These are phyloP conservation scores for Medicago truncatula DNA, from an alignment of 306 rosid species.

Conservation along the genomic window DNA sequence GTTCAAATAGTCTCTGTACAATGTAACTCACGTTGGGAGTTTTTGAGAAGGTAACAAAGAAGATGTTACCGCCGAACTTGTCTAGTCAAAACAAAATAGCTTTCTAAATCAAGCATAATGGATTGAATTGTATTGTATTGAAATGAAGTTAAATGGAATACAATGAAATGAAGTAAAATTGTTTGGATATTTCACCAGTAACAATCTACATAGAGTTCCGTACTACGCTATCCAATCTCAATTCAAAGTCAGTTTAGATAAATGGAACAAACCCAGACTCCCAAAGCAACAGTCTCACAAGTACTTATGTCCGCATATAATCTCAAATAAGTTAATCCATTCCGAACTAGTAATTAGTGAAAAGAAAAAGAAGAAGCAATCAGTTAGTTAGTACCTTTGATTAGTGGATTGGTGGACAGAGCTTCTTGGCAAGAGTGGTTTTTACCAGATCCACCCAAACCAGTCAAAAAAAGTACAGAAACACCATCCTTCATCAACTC, in stretches of 20 bases:
- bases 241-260: too few species aligned
- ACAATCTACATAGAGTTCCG: too few species aligned
- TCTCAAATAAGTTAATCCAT: too few species aligned
- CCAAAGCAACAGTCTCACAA: too few species aligned
- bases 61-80: slow-evolving; percentile 50
- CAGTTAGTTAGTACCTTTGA: slow-evolving; percentile 36
- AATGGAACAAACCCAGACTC: too few species aligned
- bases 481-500: slow-evolving; percentile 47
- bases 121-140: not conserved
- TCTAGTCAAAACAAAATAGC: slow-evolving; percentile 40
- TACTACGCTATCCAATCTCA: too few species aligned
- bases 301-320: too few species aligned
- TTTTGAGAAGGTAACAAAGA: slow-evolving; percentile 51
- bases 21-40: slow-evolving; percentile 50
- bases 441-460: slow-evolving; percentile 72
- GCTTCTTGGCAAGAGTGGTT: slow-evolving; percentile 55
- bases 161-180: not conserved
- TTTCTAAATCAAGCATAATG: not conserved
- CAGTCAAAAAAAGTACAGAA: slow-evolving; percentile 53
- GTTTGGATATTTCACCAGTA: too few species aligned
- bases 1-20: slow-evolving; percentile 45
- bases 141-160: not conserved
- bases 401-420: too few species aligned
- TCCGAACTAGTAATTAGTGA: too few species aligned
- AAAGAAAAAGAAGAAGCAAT: too few species aligned